Evolutionary conservation across 148 eudicot species (phyloP).

Genomic region (Camellia lanceoleosa): DNA sequence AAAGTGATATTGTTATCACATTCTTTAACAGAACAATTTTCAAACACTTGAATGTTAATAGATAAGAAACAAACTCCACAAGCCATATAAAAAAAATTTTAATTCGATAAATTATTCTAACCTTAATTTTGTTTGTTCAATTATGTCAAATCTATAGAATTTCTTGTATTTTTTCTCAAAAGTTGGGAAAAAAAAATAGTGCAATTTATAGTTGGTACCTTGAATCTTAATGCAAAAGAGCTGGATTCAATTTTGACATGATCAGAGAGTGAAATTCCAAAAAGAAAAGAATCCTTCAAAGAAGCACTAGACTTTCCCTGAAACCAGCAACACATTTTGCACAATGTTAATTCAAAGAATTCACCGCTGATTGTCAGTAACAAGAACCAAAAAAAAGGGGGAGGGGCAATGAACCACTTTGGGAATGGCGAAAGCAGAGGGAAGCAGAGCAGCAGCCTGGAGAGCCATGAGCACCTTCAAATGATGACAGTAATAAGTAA

Average conservation of each 20-base stretch:
- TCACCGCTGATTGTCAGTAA: no score
- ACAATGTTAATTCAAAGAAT: not conserved
- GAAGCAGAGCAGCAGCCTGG: constrained; percentile 59
- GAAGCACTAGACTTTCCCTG: constrained; percentile 43
- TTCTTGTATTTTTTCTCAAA: no score
- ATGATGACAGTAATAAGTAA: not conserved
- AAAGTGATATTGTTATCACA: no score
- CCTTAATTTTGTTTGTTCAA: no score
- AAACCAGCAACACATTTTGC: constrained; percentile 8
- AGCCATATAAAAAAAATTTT: no score
- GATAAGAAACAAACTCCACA: no score
- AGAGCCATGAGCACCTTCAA: constrained; percentile 52
- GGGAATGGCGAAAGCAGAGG: constrained; percentile 52
- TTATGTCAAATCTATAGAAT: no score
- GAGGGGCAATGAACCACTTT: constrained; percentile 45
- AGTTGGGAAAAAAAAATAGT: not conserved
- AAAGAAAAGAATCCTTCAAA: constrained; percentile 47
- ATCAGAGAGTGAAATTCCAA: constrained; percentile 54
- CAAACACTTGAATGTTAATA: no score
- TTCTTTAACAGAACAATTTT: no score
- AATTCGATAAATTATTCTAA: no score
- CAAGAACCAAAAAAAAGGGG: no score
- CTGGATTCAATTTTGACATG: constrained; percentile 41
- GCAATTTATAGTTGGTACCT: constrained; percentile 28
- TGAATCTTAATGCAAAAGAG: constrained; percentile 39